Evolutionary conservation across 441 rosid species (phyloP).

Genomic region (Syzygium syzygioides): DNA sequence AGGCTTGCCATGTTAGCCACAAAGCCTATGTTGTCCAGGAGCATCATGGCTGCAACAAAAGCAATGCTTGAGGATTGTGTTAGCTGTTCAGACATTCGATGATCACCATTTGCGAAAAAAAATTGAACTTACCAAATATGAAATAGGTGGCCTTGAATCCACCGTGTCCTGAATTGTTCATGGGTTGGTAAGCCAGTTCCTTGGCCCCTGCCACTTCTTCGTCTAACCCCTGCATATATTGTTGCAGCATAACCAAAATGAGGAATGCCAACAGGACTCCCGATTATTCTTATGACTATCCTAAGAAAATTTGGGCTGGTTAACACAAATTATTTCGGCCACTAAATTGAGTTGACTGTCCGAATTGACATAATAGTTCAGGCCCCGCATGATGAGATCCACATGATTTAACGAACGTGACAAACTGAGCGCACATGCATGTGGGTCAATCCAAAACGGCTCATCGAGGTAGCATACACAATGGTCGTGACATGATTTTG

Average conservation of each 20-base stretch:
- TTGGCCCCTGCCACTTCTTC: not conserved
- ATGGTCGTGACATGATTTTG: not conserved
- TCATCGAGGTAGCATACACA: not conserved
- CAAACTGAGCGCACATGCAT: not conserved
- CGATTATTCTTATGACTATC: not conserved
- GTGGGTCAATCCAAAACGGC: not conserved
- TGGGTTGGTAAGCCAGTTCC: not conserved
- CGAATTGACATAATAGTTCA: too few species aligned
- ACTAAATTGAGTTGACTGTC: not conserved
- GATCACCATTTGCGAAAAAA: not conserved
- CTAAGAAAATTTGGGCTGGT: not conserved
- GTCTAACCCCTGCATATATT: conserved; percentile 1
- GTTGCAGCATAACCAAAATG: not conserved
- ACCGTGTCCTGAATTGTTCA: conserved; percentile 11
- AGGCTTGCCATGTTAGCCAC: conserved; percentile 23
- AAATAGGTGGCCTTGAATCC: conserved; percentile 20
- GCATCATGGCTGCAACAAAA: conserved; percentile 13
- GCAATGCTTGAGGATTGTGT: not conserved
- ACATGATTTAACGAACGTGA: not conserved
- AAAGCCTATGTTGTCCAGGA: conserved; percentile 21
- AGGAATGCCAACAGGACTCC: not conserved
- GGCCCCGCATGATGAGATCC: not conserved
- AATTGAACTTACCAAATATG: conserved; percentile 12
- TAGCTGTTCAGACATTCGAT: not conserved
- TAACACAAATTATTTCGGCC: not conserved